Percentiles rank a stretch among this genome's conserved stretches.
phyloP scores from a whole-genome alignment of 495 filamentous ascomycete species.

The Trichoderma orchidacearum region DNA sequence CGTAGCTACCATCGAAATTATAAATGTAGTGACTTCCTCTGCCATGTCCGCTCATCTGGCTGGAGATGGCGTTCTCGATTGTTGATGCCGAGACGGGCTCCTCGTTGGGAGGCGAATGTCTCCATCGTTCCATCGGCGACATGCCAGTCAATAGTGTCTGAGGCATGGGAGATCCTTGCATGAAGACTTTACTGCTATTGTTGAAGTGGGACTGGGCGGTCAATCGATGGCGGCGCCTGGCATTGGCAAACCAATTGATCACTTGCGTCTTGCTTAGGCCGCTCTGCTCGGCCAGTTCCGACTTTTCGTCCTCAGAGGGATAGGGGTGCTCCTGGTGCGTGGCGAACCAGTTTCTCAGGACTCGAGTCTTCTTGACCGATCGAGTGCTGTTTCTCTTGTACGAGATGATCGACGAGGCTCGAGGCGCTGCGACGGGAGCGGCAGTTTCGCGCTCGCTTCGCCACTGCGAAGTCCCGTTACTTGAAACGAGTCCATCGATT shows the following conservation, averaged over 20 bases:
- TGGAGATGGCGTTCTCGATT: slow-evolving; percentile 60
- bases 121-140: slow-evolving; percentile 78
- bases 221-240: slow-evolving; percentile 61
- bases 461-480: slow-evolving; percentile 4
- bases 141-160: slow-evolving; percentile 18
- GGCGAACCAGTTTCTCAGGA: slow-evolving; percentile 69
- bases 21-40: not conserved
- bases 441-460: slow-evolving; percentile 2
- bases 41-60: not conserved
- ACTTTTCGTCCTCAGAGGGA: slow-evolving; percentile 70
- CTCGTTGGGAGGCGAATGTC: slow-evolving; percentile 72
- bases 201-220: slow-evolving; percentile 20
- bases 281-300: slow-evolving; percentile 53
- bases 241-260: slow-evolving; percentile 78
- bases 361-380: slow-evolving; percentile 17
- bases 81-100: slow-evolving; percentile 68
- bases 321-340: slow-evolving; percentile 65
- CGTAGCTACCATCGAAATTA: not conserved
- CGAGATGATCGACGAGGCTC: not conserved
- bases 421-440: not conserved
- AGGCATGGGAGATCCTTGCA: slow-evolving; percentile 30
- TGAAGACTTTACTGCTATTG: slow-evolving; percentile 9
- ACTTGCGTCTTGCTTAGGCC: slow-evolving; percentile 65
- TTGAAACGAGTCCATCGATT: slow-evolving; percentile 1
- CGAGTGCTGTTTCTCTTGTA: slow-evolving; percentile 10